A percentile compares a stretch with the other conserved stretches of the same genome.
Evolutionary conservation across 257 asterid genomes (phyloP).

Genomic region (Jacaranda mimosifolia): DNA sequence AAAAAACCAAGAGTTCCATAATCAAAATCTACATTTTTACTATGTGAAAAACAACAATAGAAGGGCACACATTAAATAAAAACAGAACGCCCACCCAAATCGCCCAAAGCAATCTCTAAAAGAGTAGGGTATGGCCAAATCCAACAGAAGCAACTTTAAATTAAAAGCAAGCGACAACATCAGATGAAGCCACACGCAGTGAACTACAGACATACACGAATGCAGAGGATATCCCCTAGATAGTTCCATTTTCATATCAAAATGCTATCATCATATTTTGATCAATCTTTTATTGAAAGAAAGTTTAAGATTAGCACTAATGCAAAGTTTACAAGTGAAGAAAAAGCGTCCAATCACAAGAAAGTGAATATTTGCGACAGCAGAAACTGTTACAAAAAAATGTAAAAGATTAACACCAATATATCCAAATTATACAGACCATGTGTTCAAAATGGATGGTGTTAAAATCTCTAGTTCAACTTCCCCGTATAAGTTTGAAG

Average conservation of each 20-base stretch:
- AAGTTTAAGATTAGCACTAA: neutral
- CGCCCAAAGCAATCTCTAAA: neutral
- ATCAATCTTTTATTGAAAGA: neutral
- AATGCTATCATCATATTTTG: neutral
- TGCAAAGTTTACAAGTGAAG: neutral
- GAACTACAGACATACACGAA: neutral
- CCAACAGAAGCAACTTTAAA: neutral
- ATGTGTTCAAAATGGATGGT: neutral
- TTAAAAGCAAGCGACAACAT: neutral
- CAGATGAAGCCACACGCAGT: neutral
- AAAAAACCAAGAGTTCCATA: neutral
- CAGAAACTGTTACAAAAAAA: neutral
- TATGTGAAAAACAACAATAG: too few relatives aligned
- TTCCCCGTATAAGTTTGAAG: neutral
- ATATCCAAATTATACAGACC: neutral
- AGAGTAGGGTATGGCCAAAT: too few relatives aligned
- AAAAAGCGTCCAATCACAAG: neutral
- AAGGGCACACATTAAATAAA: neutral
- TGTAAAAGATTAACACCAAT: neutral
- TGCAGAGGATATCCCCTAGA: neutral
- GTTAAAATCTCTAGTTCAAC: neutral
- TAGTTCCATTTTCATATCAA: neutral
- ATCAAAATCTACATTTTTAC: neutral
- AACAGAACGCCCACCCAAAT: neutral
- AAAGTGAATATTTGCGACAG: neutral